Conservation (phyloP, 1,139 yeast genomes). For the Kodamaea alishanica region DNA sequence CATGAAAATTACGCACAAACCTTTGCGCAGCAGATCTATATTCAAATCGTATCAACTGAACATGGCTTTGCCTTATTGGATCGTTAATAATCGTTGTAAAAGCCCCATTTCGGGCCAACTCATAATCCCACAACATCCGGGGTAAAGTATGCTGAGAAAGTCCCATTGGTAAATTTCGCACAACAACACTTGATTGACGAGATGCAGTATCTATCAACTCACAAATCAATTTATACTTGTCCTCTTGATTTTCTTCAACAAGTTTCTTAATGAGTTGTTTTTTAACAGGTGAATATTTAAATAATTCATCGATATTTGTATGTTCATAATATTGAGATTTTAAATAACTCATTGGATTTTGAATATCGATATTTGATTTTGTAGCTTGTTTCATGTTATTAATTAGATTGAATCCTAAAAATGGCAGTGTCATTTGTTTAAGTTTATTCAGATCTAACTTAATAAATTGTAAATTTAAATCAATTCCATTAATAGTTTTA, state of each 20-base stretch:
- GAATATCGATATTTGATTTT: constrained; percentile 4
- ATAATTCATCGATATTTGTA: constrained; percentile 12
- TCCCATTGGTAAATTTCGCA: constrained; percentile 41
- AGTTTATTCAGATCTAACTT: constrained; percentile 18
- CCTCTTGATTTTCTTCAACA: constrained; percentile 9
- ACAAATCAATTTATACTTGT: constrained; percentile 13
- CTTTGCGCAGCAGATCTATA: constrained; percentile 47
- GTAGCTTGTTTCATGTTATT: constrained; percentile 3
- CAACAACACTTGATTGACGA: constrained; percentile 28
- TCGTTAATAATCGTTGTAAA: constrained; percentile 26
- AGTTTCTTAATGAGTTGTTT: constrained; percentile 6
- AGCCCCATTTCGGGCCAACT: constrained; percentile 21
- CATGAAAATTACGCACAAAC: constrained; percentile 55
- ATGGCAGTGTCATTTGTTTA: constrained; percentile 27
- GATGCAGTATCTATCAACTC: constrained; percentile 14
- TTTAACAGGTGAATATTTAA: constrained; percentile 12
- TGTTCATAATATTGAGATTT: constrained; percentile 3
- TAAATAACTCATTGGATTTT: constrained; percentile 9
- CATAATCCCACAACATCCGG: constrained; percentile 40
- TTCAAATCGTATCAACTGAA: constrained; percentile 45
- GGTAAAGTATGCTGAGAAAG: constrained; percentile 30
- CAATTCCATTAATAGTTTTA: constrained; percentile 50
- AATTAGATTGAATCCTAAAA: constrained; percentile 13
- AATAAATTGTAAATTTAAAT: constrained; percentile 43
- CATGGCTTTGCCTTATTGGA: constrained; percentile 25